Conservation (phyloP, 306 rosid genomes). For the Dryas drummondii region DNA sequence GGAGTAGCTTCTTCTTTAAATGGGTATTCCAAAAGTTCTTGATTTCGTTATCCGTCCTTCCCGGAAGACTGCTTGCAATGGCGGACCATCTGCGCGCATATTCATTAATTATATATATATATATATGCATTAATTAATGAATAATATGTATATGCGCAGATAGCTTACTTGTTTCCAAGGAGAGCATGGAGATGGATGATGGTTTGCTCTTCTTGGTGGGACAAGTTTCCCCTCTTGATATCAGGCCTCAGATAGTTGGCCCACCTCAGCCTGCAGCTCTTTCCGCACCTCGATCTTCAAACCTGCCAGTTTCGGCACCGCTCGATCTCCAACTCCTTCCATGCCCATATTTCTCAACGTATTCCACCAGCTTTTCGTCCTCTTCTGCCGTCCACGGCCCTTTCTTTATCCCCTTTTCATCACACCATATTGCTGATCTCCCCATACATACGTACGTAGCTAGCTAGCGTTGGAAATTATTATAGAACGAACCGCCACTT, state of each 20-base stretch:
- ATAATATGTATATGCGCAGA: no score
- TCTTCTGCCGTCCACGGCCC: conserved; percentile 53
- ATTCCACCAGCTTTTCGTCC: conserved; percentile 42
- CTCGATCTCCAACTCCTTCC: conserved; percentile 78
- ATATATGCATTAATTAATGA: not conserved
- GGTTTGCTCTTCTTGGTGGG: conserved; percentile 51
- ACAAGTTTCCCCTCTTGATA: conserved; percentile 74
- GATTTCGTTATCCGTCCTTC: conserved; percentile 80
- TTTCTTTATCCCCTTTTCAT: conserved; percentile 41
- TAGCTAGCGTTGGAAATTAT: no score
- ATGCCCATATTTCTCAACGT: conserved; percentile 59
- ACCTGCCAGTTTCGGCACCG: conserved; percentile 73
- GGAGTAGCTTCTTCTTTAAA: conserved; percentile 64
- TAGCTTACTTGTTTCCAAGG: conserved; percentile 74
- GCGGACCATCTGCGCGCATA: conserved; percentile 59
- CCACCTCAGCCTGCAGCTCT: conserved; percentile 80
- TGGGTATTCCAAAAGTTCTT: conserved; percentile 89
- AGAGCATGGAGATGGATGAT: conserved; percentile 65
- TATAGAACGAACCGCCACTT: no score
- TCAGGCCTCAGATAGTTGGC: conserved; percentile 76
- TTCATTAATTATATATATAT: not conserved
- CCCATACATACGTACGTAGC: no score
- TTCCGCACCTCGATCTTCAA: conserved; percentile 82
- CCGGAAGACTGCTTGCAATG: conserved; percentile 78
- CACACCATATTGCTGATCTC: not conserved